A percentile compares a stretch with the other conserved stretches of the same genome.
phyloP scores from a whole-genome alignment of 148 eudicot species.

The Oxyria digyna region DNA sequence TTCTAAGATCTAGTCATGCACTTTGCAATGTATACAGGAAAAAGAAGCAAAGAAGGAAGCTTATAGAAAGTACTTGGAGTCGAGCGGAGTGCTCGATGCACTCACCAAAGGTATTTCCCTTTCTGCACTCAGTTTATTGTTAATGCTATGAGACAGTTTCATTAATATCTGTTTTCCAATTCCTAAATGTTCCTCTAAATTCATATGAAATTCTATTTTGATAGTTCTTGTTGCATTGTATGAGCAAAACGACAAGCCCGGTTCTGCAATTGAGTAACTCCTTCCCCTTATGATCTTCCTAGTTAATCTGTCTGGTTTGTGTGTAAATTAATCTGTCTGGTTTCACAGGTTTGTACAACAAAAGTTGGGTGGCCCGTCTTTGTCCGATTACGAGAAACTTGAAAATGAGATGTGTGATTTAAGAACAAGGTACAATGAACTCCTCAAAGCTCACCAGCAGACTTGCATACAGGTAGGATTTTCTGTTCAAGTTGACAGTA shows the following conservation, averaged over 20 bases:
- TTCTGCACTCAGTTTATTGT: not conserved
- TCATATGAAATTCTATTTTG: conserved; percentile 6
- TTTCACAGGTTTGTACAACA: conserved; percentile 69
- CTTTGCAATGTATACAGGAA: conserved; percentile 39
- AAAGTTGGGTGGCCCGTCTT: conserved; percentile 74
- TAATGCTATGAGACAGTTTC: not conserved
- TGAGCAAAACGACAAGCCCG: conserved; percentile 81
- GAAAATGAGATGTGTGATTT: conserved; percentile 62
- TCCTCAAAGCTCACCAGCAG: conserved; percentile 52
- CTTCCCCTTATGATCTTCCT: not conserved
- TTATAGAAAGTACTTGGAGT: conserved; percentile 81
- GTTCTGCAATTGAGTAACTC: conserved; percentile 81
- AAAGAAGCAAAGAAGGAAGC: conserved; percentile 97
- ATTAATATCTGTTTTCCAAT: not conserved
- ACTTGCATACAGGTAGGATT: conserved; percentile 55
- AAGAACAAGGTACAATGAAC: conserved; percentile 51
- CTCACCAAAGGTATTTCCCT: conserved; percentile 62
- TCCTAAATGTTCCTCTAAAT: not conserved
- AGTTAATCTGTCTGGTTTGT: not conserved
- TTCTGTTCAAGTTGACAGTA: too few species aligned
- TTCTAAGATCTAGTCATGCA: not conserved
- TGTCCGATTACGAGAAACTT: conserved; percentile 68
- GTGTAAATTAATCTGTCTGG: not conserved
- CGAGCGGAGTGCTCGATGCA: conserved; percentile 82
- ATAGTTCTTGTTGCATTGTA: conserved; percentile 86